Percentiles rank a stretch among this genome's conserved stretches.
phyloP scores from a whole-genome alignment of 768 basidiomycete species.

The Termitomyces titanicus region DNA sequence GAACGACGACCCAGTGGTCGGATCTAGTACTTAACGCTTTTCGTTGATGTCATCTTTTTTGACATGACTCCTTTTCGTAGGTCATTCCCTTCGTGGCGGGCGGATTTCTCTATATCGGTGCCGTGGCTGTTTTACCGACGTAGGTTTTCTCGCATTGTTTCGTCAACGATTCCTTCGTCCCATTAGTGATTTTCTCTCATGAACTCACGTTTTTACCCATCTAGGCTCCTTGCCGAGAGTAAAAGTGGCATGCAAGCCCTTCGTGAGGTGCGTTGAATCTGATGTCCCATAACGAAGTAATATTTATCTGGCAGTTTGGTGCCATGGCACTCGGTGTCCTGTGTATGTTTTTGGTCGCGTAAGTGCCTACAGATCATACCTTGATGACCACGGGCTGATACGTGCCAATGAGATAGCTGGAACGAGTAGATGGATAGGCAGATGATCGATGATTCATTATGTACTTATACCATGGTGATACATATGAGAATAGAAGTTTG shows the following conservation, averaged over 20 bases:
- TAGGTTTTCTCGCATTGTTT: conserved; percentile 35
- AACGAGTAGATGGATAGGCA: conserved; percentile 48
- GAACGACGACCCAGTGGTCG: conserved; percentile 73
- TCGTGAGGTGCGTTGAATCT: conserved; percentile 63
- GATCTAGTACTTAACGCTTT: conserved; percentile 73
- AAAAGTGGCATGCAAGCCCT: conserved; percentile 86
- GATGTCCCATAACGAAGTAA: conserved; percentile 5
- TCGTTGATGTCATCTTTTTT: not conserved
- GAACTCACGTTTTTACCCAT: conserved; percentile 11
- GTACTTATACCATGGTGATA: not conserved
- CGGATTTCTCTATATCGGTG: conserved; percentile 91
- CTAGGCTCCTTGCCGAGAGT: conserved; percentile 75
- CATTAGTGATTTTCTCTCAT: not conserved
- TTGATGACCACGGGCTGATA: not conserved
- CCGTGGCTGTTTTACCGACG: conserved; percentile 89
- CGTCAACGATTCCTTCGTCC: not conserved
- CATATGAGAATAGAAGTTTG: not conserved
- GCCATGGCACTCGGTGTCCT: conserved; percentile 89
- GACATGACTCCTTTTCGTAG: conserved; percentile 31
- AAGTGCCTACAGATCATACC: conserved; percentile 35
- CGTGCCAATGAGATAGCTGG: conserved; percentile 45
- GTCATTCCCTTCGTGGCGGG: conserved; percentile 89
- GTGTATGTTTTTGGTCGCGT: conserved; percentile 93
- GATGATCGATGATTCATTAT: not conserved
- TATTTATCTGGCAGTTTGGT: conserved; percentile 56